These are phyloP conservation scores for Hypoxylon rubiginosum DNA, from an alignment of 2,329 filamentous ascomycete genomes.

Conservation along the genomic window DNA sequence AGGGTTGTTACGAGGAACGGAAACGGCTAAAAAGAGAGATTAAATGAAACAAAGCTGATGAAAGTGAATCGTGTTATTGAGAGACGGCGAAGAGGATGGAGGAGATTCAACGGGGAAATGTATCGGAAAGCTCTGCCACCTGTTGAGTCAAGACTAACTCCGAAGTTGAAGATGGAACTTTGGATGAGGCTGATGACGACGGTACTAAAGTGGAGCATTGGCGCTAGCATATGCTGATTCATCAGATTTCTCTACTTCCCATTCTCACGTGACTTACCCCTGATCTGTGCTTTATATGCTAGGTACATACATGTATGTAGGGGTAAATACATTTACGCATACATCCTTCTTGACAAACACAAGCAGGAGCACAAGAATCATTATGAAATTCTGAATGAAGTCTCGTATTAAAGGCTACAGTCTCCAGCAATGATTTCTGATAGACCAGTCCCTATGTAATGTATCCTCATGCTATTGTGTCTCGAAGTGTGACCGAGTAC, in stretches of 20 bases:
- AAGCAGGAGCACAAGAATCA: too few relatives aligned
- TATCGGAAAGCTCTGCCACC: neutral
- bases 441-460: conserved; percentile 31
- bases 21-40: neutral
- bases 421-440: conserved; percentile 32
- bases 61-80: neutral
- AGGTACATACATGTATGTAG: neutral
- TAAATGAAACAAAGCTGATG: neutral
- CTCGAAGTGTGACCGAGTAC: conserved; percentile 34
- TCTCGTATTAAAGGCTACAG: conserved; percentile 42
- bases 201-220: conserved; percentile 16
- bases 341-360: too few relatives aligned
- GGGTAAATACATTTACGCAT: too few relatives aligned
- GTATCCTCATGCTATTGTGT: conserved; percentile 36
- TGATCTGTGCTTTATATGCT: neutral
- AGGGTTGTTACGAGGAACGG: neutral
- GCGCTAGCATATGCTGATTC: conserved; percentile 1
- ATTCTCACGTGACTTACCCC: neutral
- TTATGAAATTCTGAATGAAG: conserved; percentile 24
- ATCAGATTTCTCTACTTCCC: neutral
- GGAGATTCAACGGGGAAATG: neutral
- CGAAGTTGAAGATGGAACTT: conserved; percentile 15
- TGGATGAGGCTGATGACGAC: conserved; percentile 43
- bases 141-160: conserved; percentile 14
- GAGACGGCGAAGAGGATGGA: neutral